phyloP scores from a whole-genome alignment of 208 protist species.

The Acanthamoeba sp. region DNA sequence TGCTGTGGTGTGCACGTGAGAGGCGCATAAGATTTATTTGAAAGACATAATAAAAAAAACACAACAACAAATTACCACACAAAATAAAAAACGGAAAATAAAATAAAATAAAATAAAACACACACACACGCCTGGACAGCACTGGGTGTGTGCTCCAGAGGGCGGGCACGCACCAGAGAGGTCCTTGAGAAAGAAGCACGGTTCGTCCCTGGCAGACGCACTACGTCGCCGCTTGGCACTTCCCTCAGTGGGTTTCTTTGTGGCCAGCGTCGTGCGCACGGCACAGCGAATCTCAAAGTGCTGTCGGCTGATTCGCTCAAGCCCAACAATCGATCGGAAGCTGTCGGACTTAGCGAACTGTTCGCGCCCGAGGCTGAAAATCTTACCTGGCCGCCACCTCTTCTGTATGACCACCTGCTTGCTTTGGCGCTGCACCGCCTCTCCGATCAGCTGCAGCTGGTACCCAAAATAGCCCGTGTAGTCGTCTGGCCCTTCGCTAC shows the following conservation, averaged over 20 bases:
- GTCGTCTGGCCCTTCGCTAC: background rate
- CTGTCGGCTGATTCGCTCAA: slow-evolving; percentile 31
- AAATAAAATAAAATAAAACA: too few species aligned
- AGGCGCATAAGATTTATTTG: background rate
- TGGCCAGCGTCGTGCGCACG: too few species aligned
- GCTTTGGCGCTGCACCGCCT: background rate
- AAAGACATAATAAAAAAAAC: too few species aligned
- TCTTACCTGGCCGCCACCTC: slow-evolving; percentile 28
- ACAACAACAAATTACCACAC: background rate
- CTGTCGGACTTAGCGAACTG: background rate
- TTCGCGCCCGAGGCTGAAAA: background rate
- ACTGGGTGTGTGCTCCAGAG: background rate
- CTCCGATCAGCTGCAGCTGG: slow-evolving; percentile 16
- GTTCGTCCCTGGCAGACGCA: background rate
- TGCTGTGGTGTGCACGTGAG: background rate
- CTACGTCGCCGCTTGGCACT: background rate
- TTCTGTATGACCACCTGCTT: slow-evolving; percentile 12
- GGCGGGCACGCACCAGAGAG: background rate
- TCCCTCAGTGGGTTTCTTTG: background rate
- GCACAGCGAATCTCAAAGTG: slow-evolving; percentile 41
- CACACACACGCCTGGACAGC: too few species aligned
- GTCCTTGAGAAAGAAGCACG: slow-evolving; percentile 5
- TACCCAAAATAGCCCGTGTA: background rate
- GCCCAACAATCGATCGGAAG: background rate
- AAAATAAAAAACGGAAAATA: too few species aligned